Conservation (phyloP, 179 eudicot genomes). For the Nepenthes alata region DNA sequence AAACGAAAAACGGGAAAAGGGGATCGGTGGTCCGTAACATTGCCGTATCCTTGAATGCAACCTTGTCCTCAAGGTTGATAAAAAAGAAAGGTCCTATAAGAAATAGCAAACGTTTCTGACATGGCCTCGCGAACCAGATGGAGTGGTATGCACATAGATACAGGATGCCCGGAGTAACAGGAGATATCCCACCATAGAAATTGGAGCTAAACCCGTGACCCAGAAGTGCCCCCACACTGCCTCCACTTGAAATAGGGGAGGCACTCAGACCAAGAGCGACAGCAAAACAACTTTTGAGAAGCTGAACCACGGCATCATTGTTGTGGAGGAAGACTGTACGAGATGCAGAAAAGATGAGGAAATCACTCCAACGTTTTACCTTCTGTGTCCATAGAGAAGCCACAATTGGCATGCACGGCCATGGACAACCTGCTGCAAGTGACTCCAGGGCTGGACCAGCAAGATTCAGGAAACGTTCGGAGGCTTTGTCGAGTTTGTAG, state of each 20-base stretch:
- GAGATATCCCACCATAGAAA: constrained; percentile 58
- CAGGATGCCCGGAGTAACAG: constrained; percentile 92
- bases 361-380: constrained; percentile 92
- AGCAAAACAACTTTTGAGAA: constrained; percentile 75
- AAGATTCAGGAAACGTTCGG: constrained; percentile 74
- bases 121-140: constrained; percentile 53
- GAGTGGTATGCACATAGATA: constrained; percentile 63
- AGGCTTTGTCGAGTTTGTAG: constrained; percentile 87
- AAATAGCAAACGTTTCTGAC: too few relatives aligned
- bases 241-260: constrained; percentile 44
- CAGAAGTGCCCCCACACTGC: constrained; percentile 83
- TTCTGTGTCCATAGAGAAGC: constrained; percentile 97
- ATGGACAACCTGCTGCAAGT: constrained; percentile 95
- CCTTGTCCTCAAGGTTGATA: too few relatives aligned
- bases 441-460: constrained; percentile 77
- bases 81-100: too few relatives aligned
- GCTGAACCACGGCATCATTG: constrained; percentile 82
- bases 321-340: constrained; percentile 92
- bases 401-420: constrained; percentile 99
- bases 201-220: constrained; percentile 91
- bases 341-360: constrained; percentile 74
- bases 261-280: constrained; percentile 55
- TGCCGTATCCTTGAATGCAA: too few relatives aligned
- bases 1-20: too few relatives aligned
- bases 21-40: too few relatives aligned